Base-by-base conservation (phyloP, 352 stramenopile species). In the Pythium phragmiticola region DNA sequence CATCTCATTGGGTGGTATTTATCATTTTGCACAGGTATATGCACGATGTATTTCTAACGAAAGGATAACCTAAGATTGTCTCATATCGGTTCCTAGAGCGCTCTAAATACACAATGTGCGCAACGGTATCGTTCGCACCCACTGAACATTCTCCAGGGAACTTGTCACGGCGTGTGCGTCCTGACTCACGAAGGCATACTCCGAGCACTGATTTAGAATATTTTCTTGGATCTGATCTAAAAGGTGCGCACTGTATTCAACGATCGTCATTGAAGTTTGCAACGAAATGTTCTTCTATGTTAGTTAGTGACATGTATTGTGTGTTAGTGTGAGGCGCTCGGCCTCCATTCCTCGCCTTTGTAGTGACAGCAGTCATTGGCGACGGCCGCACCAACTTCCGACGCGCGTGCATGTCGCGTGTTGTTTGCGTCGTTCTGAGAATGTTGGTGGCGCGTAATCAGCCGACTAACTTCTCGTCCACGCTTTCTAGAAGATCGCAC, bases 391-490 rank as follows among this genome's bases (percentile, higher is more conserved):
- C n/a, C 9, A 48, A 26, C 16, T 26, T 19, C 42, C n/a, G 3
- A 11, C 8, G 13, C 47, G 26, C 26, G 26, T 30, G 47, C 47
- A 54, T 54, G 57, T 63, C 57, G 57, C 57, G 57, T 63, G 57
- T 45, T 65, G 57, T 65, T 65, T 65, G 57, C 57, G 57, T 57
- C 17, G 13, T 17, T 7, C 2, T 17, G 13, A 33, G 48, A 65
- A 57, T 65, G 57, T 47, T 57, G 47, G 48, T 50, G 57, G 19
- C 16, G 37, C 57, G 57, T 65, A 65, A 65, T 65, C 57, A 57
- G 7, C 21, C 21, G 12, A 30, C 26, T 30, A 30, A 30, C 26
- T 30, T 30, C 26, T 30, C 26, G 26, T 30, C 26, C 0, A 49
- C 52, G 19, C 7, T 19, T 28, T 11, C 9, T 50, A 30, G 17